phyloP scores from a whole-genome alignment of 2,329 filamentous ascomycete genomes.

The Lizonia empirigonia region DNA sequence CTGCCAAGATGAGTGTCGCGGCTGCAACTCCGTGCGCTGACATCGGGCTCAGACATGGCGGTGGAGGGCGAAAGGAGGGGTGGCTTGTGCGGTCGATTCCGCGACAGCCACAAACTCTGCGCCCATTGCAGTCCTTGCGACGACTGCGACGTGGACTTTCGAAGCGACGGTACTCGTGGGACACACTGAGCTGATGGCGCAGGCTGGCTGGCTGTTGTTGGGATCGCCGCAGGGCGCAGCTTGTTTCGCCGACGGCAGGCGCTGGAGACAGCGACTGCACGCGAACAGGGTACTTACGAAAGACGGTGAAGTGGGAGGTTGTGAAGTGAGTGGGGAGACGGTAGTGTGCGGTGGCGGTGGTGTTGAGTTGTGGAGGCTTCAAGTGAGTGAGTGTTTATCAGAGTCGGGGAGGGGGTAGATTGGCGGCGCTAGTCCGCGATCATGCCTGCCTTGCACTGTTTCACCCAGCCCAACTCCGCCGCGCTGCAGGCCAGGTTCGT shows the following conservation, averaged over 20 bases:
- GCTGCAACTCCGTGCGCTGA: constrained; percentile 27
- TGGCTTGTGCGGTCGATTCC: constrained; percentile 29
- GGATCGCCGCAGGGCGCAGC: constrained; percentile 35
- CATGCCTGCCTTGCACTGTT: constrained; percentile 34
- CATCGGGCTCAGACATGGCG: constrained; percentile 20
- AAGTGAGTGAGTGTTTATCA: constrained; percentile 33
- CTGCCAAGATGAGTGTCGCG: neutral
- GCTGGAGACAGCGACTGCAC: constrained; percentile 36
- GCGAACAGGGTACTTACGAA: constrained; percentile 41
- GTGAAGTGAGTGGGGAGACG: constrained; percentile 19
- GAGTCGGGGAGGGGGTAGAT: constrained; percentile 27
- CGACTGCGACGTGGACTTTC: constrained; percentile 12
- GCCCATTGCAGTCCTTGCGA: constrained; percentile 18
- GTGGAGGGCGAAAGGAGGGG: constrained; percentile 39
- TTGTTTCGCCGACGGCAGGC: constrained; percentile 31
- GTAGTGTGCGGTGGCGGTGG: constrained; percentile 21
- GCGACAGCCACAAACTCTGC: constrained; percentile 21
- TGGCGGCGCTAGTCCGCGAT: constrained; percentile 4
- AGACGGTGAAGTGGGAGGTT: constrained; percentile 21
- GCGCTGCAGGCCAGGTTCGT: no score
- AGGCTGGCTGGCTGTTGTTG: constrained; percentile 22
- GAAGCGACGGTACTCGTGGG: constrained; percentile 18
- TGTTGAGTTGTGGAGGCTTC: constrained; percentile 29
- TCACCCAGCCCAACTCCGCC: constrained; percentile 35
- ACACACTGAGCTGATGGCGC: constrained; percentile 26